A percentile compares a stretch with the other conserved stretches of the same genome.
These are phyloP conservation scores for Phtheirospermum japonicum DNA, from an alignment of 257 asterid genomes.

Conservation along the genomic window DNA sequence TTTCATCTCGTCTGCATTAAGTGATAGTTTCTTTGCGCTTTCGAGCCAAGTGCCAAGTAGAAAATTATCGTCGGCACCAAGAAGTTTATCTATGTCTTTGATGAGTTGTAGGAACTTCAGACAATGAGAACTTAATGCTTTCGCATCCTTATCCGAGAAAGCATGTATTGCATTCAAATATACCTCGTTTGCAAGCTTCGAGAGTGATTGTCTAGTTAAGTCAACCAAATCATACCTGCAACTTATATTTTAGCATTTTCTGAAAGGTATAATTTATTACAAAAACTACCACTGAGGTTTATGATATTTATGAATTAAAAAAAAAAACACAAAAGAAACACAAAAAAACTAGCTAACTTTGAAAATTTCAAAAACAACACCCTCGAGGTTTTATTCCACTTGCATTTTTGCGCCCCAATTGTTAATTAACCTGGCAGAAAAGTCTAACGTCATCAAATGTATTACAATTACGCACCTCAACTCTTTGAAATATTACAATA, in stretches of 20 bases:
- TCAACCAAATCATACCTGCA: conserved; percentile 96
- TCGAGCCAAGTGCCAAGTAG: conserved; percentile 92
- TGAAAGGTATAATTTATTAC: conserved; percentile 6
- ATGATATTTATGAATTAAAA: too few species aligned
- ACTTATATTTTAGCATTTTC: conserved; percentile 18
- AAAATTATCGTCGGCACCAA: conserved; percentile 78
- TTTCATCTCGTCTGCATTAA: conserved; percentile 53
- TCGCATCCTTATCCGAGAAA: conserved; percentile 51
- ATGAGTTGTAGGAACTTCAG: conserved; percentile 74
- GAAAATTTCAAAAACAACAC: too few species aligned
- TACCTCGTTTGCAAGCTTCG: conserved; percentile 90
- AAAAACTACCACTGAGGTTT: too few species aligned
- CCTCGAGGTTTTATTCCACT: too few species aligned
- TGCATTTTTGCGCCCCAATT: too few species aligned
- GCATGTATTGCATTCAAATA: conserved; percentile 70
- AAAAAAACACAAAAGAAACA: too few species aligned
- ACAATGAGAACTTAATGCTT: conserved; percentile 49
- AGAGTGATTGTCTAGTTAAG: conserved; percentile 80
- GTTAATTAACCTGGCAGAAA: too few species aligned
- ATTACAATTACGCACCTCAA: too few species aligned
- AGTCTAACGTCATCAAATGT: too few species aligned
- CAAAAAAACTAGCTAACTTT: too few species aligned
- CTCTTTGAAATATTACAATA: too few species aligned
- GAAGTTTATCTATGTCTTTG: conserved; percentile 84
- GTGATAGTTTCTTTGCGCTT: conserved; percentile 70